These are phyloP conservation scores for Gypsophila paniculata DNA, from an alignment of 179 eudicot species.

Conservation along the genomic window DNA sequence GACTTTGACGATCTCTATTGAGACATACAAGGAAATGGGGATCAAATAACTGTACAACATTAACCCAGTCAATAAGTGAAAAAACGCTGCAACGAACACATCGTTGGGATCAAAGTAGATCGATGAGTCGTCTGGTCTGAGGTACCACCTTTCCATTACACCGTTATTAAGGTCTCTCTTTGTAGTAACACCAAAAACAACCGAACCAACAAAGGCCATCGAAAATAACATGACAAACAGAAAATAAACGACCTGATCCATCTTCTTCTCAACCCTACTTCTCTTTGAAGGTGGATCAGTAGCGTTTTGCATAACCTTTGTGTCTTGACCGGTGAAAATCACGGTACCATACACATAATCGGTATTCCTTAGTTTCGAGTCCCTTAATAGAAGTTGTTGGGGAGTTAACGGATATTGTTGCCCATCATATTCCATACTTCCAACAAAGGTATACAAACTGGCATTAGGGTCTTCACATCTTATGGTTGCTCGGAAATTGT, in stretches of 20 bases:
- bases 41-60: constrained; percentile 76
- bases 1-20: constrained; percentile 84
- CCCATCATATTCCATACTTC: constrained; percentile 69
- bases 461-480: constrained; percentile 94
- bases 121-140: constrained; percentile 52
- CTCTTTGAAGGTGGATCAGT: constrained; percentile 91
- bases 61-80: constrained; percentile 72
- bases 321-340: constrained; percentile 81
- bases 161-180: constrained; percentile 45
- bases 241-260: constrained; percentile 81
- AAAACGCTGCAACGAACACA: constrained; percentile 50
- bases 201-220: constrained; percentile 66
- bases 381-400: constrained; percentile 76
- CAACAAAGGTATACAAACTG: constrained; percentile 72
- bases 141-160: constrained; percentile 69
- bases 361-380: constrained; percentile 77
- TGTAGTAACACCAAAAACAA: constrained; percentile 67
- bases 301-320: constrained; percentile 85
- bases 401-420: constrained; percentile 67
- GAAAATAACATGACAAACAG: constrained; percentile 54
- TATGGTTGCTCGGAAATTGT: constrained; percentile 55
- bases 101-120: constrained; percentile 51
- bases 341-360: constrained; percentile 78
- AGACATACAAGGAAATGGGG: constrained; percentile 86
- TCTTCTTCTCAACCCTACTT: constrained; percentile 73